Conservation (phyloP, 2,329 filamentous ascomycete species). For the Zalaria obscura region DNA sequence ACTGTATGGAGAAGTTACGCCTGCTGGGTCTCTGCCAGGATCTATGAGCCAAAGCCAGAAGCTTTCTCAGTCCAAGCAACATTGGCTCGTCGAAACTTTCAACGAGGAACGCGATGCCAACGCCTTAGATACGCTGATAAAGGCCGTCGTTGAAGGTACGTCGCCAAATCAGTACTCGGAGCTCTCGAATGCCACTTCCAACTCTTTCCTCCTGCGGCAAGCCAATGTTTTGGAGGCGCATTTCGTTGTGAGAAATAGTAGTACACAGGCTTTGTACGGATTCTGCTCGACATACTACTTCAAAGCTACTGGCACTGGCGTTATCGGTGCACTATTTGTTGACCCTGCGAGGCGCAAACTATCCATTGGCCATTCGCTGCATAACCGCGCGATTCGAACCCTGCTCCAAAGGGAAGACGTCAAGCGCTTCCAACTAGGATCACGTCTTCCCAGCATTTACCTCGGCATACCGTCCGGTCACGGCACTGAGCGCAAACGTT, state of each 20-base stretch:
- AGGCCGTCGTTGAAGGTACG: slow-evolving; percentile 50
- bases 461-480: slow-evolving; percentile 66
- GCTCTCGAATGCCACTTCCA: slow-evolving; percentile 53
- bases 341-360: slow-evolving; percentile 65
- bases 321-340: slow-evolving; percentile 77
- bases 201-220: slow-evolving; percentile 62
- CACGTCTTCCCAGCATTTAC: slow-evolving; percentile 71
- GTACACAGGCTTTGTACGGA: slow-evolving; percentile 77
- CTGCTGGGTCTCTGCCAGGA: slow-evolving; percentile 45
- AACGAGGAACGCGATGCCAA: slow-evolving; percentile 62
- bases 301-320: slow-evolving; percentile 52
- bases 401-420: slow-evolving; percentile 58
- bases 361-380: slow-evolving; percentile 80
- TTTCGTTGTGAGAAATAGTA: slow-evolving; percentile 88
- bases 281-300: slow-evolving; percentile 84
- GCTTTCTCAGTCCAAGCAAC: slow-evolving; percentile 74
- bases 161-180: slow-evolving; percentile 54
- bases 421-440: slow-evolving; percentile 69
- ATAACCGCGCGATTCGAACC: slow-evolving; percentile 68
- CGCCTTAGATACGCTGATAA: slow-evolving; percentile 62
- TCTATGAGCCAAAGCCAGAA: slow-evolving; percentile 80
- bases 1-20: slow-evolving; percentile 59
- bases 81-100: slow-evolving; percentile 88
- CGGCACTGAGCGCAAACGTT: slow-evolving; percentile 41
- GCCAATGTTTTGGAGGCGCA: slow-evolving; percentile 64